Evolutionary conservation across 305 asterid genomes (phyloP), one percentile per base, ranked within the genome.

Genomic region (Fraxinus xanthoxyloides): DNA sequence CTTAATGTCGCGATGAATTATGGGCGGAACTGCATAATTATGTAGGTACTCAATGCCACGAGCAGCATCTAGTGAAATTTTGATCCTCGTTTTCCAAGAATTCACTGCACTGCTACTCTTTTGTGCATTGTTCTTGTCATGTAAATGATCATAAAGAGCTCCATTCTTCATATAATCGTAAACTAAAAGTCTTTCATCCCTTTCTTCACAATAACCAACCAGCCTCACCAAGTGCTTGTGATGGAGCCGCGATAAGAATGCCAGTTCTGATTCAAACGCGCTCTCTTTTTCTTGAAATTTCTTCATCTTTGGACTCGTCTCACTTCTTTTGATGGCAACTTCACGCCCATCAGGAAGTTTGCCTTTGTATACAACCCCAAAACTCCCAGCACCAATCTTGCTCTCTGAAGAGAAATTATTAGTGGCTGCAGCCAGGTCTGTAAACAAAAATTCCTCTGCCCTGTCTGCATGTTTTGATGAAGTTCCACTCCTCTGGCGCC

Each of bases 401-500:
- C 90, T 90, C 75, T 92, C 94, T 4, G 77, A n/a, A 0, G 98
- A 87, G 78, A 96, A 96, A 38, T 89, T 73, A 63, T 92, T 82
- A 0, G 98, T 94, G 7, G 98, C 98, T 0, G 86, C 86, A 4
- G 83, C 87, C 15, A 96, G 95, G 81, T 96, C 95, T 0, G 92
- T 82, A 85, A 96, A 88, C 43, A 67, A 3, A 56, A 90, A 94
- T 82, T 96, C 98, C 91, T 93, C 98, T 1, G 97, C 98, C 82
- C 85, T 89, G 40, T 96, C 99, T 0, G 95, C 70, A 76, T 90
- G 98, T 69, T 92, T 94, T 0, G 95, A 84, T 2, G 99, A 96
- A 3, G 98, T 90, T 38, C 98, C 99, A 61, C 99, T 96, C 88
- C 97, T 87, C 63, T 96, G 98, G 5, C 99, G 90, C 88, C 99